These are phyloP conservation scores for Margaritispora aquatica DNA, from an alignment of 495 filamentous ascomycete genomes.

Conservation along the genomic window DNA sequence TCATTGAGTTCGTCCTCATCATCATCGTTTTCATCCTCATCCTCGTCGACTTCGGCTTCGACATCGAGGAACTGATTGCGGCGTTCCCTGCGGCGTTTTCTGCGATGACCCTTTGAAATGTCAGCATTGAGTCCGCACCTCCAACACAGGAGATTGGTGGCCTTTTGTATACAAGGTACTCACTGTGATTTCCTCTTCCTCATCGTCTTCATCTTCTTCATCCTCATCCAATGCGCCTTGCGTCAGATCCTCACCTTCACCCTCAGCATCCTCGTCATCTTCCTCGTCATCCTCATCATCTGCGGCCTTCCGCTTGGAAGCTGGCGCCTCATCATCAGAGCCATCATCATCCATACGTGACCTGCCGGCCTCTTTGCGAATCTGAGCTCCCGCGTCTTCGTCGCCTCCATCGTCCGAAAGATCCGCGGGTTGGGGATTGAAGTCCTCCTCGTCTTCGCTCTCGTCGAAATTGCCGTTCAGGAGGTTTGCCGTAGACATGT, in stretches of 20 bases:
- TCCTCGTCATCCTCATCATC: slow-evolving; percentile 34
- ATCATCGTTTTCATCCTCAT: slow-evolving; percentile 84
- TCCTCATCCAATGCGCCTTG: slow-evolving; percentile 45
- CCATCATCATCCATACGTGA: slow-evolving; percentile 15
- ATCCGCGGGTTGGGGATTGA: slow-evolving; percentile 66
- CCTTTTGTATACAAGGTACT: slow-evolving; percentile 10
- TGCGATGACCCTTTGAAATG: slow-evolving; percentile 56
- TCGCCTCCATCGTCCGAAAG: slow-evolving; percentile 63
- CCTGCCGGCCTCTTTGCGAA: slow-evolving; percentile 20
- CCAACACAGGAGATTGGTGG: neutral
- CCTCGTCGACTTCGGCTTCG: slow-evolving; percentile 91
- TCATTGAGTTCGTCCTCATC: slow-evolving; percentile 85
- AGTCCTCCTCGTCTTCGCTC: slow-evolving; percentile 76
- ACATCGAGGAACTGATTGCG: slow-evolving; percentile 86
- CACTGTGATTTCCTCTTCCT: slow-evolving; percentile 55
- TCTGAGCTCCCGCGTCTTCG: slow-evolving; percentile 23
- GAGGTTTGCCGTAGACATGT: slow-evolving; percentile 44
- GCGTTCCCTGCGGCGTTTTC: slow-evolving; percentile 66
- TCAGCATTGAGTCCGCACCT: neutral
- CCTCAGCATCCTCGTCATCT: slow-evolving; percentile 40
- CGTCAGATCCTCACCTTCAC: slow-evolving; percentile 30
- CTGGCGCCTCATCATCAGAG: slow-evolving; percentile 12
- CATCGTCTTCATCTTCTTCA: slow-evolving; percentile 36
- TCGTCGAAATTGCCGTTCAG: slow-evolving; percentile 49
- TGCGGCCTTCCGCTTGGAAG: slow-evolving; percentile 14